Evolutionary conservation across 2,329 filamentous ascomycete genomes (phyloP), one percentile per base, ranked within the genome.

Genomic region (Chaetomium globosum): DNA sequence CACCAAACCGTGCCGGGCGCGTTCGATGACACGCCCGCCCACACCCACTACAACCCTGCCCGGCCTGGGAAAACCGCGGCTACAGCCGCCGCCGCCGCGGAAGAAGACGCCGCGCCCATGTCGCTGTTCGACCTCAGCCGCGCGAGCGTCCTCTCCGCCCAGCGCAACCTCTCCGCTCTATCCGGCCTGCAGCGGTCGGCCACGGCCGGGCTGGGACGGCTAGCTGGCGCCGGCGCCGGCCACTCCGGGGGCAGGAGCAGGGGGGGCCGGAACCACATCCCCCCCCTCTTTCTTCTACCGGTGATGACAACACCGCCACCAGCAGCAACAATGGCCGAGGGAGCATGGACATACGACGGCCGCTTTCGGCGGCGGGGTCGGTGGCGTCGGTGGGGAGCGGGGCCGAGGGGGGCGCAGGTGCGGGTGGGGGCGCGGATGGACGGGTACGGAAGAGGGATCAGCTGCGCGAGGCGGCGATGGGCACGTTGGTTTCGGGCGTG

Each of bases 381-480:
- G 70, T 62, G 61, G 70, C 64, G 26, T 62, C 62, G 23, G 63
- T 36, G 13, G 63, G 67, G n/a, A 68, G 66, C 13, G 65, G 46
- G 68, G 73, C 64, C 31, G 68, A 66, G 72, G 72, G 46, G 68
- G 73, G 72, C 30, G 63, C 68, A 55, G 72, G 74, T 57, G 75
- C n/a, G n/a, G n/a, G n/a, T n/a, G 72, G 46, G 68, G 73, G 72
- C 30, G 63, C 68, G 56, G 72, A 74, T 57, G 75, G 81, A 65
- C 81, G 77, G 64, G 80, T 85, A 46, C 83, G 91, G 71, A 93
- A 89, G 80, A 83, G 91, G 70, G 91, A 94, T 74, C 88, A 89
- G 75, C 72, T 90, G 49, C 81, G 86, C 68, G 87, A 89, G 66
- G 87, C 83, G 43, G 87, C 88, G 9, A 86, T 88, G 63, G 87